These are phyloP conservation scores for Peltaster fructicola DNA, from an alignment of 2,329 filamentous ascomycete genomes.

Conservation along the genomic window DNA sequence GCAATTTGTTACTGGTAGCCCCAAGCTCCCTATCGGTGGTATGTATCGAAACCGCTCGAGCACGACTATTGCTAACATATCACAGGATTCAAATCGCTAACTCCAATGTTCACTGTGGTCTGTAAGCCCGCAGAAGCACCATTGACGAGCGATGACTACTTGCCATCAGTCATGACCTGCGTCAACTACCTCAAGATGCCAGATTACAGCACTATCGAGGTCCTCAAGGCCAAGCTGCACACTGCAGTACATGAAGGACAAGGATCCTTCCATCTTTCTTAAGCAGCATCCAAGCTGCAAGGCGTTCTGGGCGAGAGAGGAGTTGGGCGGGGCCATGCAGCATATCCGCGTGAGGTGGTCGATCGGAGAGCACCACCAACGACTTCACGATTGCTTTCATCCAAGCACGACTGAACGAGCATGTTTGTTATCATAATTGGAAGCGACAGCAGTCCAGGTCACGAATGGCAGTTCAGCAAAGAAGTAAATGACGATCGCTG, in stretches of 20 bases:
- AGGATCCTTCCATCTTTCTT: conserved; percentile 75
- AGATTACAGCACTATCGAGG: conserved; percentile 67
- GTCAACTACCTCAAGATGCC: conserved; percentile 98
- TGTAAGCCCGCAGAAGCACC: conserved; percentile 96
- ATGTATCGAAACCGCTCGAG: conserved; percentile 22
- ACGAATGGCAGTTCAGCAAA: too few species aligned
- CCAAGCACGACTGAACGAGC: too few species aligned
- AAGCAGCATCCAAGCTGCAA: conserved; percentile 1
- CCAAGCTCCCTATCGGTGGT: conserved; percentile 96
- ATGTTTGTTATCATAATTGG: too few species aligned
- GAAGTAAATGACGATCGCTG: too few species aligned
- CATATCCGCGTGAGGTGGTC: too few species aligned
- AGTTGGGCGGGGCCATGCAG: not conserved
- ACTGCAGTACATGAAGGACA: conserved; percentile 89
- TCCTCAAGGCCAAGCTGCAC: conserved; percentile 60
- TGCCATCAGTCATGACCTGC: conserved; percentile 99
- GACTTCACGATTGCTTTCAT: too few species aligned
- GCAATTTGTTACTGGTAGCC: conserved; percentile 94
- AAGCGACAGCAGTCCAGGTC: too few species aligned
- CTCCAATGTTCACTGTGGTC: conserved; percentile 96
- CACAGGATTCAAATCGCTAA: conserved; percentile 85
- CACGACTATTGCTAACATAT: conserved; percentile 7
- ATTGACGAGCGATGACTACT: conserved; percentile 84
- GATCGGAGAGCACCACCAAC: too few species aligned
- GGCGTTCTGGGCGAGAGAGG: not conserved